Conservation (phyloP, 2,329 filamentous ascomycete genomes). For the Chaetomium strumarium region DNA sequence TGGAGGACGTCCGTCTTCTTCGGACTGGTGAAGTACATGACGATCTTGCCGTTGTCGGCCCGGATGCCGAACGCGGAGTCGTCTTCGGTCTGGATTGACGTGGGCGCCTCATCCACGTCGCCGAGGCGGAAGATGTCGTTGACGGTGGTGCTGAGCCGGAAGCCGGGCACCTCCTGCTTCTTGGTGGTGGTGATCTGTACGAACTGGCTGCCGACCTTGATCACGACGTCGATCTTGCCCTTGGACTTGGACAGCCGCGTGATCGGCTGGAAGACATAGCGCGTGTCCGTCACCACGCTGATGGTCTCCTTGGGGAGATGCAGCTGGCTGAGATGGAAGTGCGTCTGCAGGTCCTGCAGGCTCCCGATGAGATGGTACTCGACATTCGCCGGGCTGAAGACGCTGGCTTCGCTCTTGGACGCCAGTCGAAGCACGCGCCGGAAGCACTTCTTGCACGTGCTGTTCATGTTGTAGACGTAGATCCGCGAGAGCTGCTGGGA, state of each 20-base stretch:
- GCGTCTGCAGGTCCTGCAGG: conserved; percentile 57
- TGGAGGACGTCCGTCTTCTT: conserved; percentile 59
- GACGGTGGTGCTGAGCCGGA: conserved; percentile 56
- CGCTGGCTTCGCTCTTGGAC: conserved; percentile 52
- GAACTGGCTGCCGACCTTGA: conserved; percentile 64
- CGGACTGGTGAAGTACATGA: conserved; percentile 66
- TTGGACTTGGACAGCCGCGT: conserved; percentile 62
- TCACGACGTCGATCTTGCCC: conserved; percentile 63
- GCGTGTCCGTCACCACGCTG: conserved; percentile 59
- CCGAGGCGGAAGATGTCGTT: conserved; percentile 65
- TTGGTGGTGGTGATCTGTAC: conserved; percentile 64
- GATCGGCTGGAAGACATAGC: conserved; percentile 60
- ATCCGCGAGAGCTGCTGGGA: conserved; percentile 53
- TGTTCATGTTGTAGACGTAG: conserved; percentile 71
- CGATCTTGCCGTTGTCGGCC: conserved; percentile 63
- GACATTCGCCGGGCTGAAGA: conserved; percentile 59
- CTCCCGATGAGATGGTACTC: conserved; percentile 62
- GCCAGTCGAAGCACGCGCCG: conserved; percentile 57
- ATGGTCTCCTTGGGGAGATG: conserved; percentile 66
- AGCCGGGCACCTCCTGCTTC: conserved; percentile 61
- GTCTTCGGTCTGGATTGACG: conserved; percentile 58
- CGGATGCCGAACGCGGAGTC: conserved; percentile 62
- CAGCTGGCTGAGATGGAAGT: conserved; percentile 61
- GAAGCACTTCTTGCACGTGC: conserved; percentile 61
- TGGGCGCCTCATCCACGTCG: conserved; percentile 62